A percentile compares a stretch with the other conserved stretches of the same genome.
Evolutionary conservation across 1,139 yeast species (phyloP).

Genomic region (Blastobotrys raffinosifermentans): DNA sequence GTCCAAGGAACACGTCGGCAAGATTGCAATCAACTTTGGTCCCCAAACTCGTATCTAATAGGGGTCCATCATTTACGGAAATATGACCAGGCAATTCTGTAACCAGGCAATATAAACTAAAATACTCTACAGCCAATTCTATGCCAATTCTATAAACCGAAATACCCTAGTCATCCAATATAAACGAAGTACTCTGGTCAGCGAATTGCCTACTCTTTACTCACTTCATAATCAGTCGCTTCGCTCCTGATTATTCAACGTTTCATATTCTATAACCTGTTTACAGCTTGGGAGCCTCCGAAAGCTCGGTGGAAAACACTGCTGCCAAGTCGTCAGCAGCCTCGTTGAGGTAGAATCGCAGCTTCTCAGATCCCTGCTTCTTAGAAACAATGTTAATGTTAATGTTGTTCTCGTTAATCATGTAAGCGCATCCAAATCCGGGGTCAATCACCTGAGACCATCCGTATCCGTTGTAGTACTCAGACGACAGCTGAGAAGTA

Average conservation of each 20-base stretch:
- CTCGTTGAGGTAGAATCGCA: constrained; percentile 66
- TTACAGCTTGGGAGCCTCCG: constrained; percentile 31
- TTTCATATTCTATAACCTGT: neutral
- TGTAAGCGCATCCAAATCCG: constrained; percentile 92
- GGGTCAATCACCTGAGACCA: constrained; percentile 94
- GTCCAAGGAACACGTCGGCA: constrained; percentile 15
- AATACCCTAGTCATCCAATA: no score
- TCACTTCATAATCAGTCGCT: no score
- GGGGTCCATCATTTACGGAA: no score
- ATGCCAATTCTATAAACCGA: no score
- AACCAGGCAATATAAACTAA: no score
- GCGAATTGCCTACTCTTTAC: neutral
- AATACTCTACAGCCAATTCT: no score
- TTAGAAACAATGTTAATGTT: constrained; percentile 82
- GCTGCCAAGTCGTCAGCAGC: constrained; percentile 80
- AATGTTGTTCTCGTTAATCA: constrained; percentile 79
- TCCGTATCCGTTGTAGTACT: constrained; percentile 88
- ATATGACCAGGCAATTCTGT: no score
- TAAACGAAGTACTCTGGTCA: neutral
- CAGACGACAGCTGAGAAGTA: constrained; percentile 86
- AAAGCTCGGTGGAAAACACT: constrained; percentile 41
- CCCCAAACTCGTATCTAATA: no score
- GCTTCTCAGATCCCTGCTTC: constrained; percentile 60
- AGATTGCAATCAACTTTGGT: constrained; percentile 11
- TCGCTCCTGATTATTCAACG: no score